Evolutionary conservation across 805 yeast genomes (phyloP).

Genomic region (Candida chilensis): DNA sequence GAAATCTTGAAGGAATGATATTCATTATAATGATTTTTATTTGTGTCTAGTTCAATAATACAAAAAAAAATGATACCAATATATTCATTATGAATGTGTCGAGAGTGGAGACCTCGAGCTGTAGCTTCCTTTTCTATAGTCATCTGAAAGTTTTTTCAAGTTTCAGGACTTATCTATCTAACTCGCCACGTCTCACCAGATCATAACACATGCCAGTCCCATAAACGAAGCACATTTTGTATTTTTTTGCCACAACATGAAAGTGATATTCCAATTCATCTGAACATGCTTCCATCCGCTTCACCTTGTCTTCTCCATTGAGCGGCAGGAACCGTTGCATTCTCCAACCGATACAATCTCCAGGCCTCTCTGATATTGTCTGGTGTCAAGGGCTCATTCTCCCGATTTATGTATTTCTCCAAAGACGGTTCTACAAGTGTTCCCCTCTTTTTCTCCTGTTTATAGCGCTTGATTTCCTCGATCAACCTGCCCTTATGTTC

Average conservation of each 20-base stretch:
- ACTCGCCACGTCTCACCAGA: too few species aligned
- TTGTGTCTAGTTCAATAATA: too few species aligned
- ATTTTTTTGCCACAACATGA: background rate
- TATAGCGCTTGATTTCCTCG: conserved; percentile 21
- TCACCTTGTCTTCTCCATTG: conserved; percentile 67
- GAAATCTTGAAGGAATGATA: too few species aligned
- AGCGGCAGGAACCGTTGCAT: conserved; percentile 49
- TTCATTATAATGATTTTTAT: too few species aligned
- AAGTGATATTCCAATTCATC: conserved; percentile 21
- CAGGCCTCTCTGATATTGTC: conserved; percentile 87
- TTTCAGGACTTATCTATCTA: too few species aligned
- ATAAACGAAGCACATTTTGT: too few species aligned
- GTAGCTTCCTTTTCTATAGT: too few species aligned
- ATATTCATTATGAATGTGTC: too few species aligned
- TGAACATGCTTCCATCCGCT: conserved; percentile 61
- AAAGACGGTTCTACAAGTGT: conserved; percentile 22
- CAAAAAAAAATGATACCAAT: too few species aligned
- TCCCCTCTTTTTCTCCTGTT: conserved; percentile 9
- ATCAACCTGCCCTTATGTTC: conserved; percentile 33
- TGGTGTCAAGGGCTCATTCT: conserved; percentile 59
- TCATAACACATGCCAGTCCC: too few species aligned
- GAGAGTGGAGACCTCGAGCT: too few species aligned
- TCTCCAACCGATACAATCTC: conserved; percentile 64
- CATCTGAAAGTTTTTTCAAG: too few species aligned
- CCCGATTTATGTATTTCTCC: conserved; percentile 26